phyloP scores from a whole-genome alignment of 176 grass and related monocot species.

The Oryza brachyantha region DNA sequence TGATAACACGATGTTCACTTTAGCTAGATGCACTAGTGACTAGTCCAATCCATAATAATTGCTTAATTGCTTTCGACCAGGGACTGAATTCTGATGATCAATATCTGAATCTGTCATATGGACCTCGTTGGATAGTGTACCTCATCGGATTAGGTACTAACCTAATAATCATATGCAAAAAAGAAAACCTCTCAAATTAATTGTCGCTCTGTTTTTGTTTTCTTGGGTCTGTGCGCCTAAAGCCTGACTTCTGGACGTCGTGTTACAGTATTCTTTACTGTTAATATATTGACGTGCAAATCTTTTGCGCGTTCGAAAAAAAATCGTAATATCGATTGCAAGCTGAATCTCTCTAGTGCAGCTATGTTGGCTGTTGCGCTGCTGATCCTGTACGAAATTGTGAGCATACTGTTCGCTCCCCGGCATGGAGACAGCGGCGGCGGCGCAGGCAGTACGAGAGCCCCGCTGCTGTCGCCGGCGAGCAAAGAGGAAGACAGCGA shows the following conservation, averaged over 20 bases:
- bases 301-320: too few species aligned
- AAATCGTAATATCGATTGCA: neutral
- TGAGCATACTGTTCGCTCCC: slow-evolving; percentile 28
- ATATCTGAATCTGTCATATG: slow-evolving; percentile 56
- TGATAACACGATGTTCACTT: neutral
- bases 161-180: too few species aligned
- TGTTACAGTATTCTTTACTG: too few species aligned
- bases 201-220: too few species aligned
- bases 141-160: slow-evolving; percentile 61
- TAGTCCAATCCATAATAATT: neutral
- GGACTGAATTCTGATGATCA: slow-evolving; percentile 28
- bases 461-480: slow-evolving; percentile 28
- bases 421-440: neutral
- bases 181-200: too few species aligned
- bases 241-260: too few species aligned
- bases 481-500: slow-evolving; percentile 47
- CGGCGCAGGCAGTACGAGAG: slow-evolving; percentile 3
- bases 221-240: too few species aligned
- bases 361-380: slow-evolving; percentile 46
- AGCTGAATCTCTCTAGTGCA: slow-evolving; percentile 12
- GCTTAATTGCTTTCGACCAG: slow-evolving; percentile 38
- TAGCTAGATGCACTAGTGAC: neutral
- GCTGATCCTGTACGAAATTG: slow-evolving; percentile 52
- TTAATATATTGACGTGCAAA: too few species aligned
- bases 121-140: slow-evolving; percentile 60